Evolutionary conservation across 768 basidiomycete genomes (phyloP).

Genomic region (Tephrocybe sp.): DNA sequence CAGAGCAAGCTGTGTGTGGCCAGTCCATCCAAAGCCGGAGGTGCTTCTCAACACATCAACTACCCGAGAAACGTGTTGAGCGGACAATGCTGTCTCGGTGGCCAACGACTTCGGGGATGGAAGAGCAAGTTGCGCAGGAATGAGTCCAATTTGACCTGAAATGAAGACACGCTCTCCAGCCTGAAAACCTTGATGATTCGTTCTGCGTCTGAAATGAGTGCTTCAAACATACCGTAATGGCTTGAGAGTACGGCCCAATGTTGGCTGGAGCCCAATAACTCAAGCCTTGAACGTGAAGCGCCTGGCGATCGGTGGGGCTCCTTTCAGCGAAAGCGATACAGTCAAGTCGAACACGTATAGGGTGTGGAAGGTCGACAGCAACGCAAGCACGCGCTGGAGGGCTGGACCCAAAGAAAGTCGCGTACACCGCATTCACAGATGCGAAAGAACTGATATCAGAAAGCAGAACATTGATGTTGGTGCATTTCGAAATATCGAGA

Average conservation of each 20-base stretch:
- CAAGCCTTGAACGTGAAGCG: slow-evolving; percentile 90
- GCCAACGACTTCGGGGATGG: slow-evolving; percentile 58
- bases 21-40: slow-evolving; percentile 57
- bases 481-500: slow-evolving; percentile 55
- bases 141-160: slow-evolving; percentile 92
- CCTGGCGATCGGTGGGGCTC: slow-evolving; percentile 47
- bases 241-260: slow-evolving; percentile 97
- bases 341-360: slow-evolving; percentile 65
- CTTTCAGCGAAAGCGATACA: slow-evolving; percentile 67
- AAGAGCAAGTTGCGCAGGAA: slow-evolving; percentile 70
- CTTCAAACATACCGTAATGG: slow-evolving; percentile 61
- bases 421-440: slow-evolving; percentile 74
- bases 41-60: slow-evolving; percentile 53
- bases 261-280: slow-evolving; percentile 99
- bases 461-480: slow-evolving; percentile 81
- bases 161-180: slow-evolving; percentile 76
- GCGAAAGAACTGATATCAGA: slow-evolving; percentile 81
- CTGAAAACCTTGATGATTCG: slow-evolving; percentile 34
- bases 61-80: slow-evolving; percentile 80
- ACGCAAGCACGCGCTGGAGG: slow-evolving; percentile 97
- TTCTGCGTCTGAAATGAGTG: background rate
- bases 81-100: slow-evolving; percentile 66
- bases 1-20: slow-evolving; percentile 60
- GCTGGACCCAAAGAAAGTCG: slow-evolving; percentile 80
- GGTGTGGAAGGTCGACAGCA: slow-evolving; percentile 63